These are phyloP conservation scores for Amesomyces nigricolor DNA, from an alignment of 2,329 filamentous ascomycete species.

Conservation along the genomic window DNA sequence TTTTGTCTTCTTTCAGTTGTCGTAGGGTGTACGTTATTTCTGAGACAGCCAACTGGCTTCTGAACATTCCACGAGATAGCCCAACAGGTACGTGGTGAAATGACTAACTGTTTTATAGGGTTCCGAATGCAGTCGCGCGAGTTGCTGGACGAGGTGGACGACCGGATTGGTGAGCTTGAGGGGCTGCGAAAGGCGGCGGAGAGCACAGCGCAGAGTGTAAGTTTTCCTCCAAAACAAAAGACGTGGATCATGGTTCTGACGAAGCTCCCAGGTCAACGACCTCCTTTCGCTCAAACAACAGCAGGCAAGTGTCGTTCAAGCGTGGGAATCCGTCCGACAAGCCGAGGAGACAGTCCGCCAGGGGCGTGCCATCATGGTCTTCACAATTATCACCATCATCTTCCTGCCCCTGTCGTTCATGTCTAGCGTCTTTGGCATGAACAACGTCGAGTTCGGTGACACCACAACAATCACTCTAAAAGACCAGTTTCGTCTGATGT, in stretches of 20 bases:
- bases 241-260: not conserved
- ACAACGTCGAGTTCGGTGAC: slow-evolving; percentile 21
- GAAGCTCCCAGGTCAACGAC: slow-evolving; percentile 19
- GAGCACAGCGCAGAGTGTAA: slow-evolving; percentile 32
- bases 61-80: too few species aligned
- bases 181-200: slow-evolving; percentile 30
- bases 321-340: slow-evolving; percentile 27
- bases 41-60: too few species aligned
- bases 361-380: slow-evolving; percentile 31
- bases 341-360: slow-evolving; percentile 29
- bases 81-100: too few species aligned
- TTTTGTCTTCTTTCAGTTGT: too few species aligned
- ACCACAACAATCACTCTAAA: slow-evolving; percentile 15
- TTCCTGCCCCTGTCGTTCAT: slow-evolving; percentile 32
- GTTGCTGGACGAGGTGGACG: slow-evolving; percentile 23
- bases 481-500: slow-evolving; percentile 21
- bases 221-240: slow-evolving; percentile 1
- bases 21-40: too few species aligned
- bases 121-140: slow-evolving; percentile 23
- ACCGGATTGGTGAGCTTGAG: slow-evolving; percentile 33
- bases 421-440: slow-evolving; percentile 31
- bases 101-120: not conserved
- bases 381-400: slow-evolving; percentile 32
- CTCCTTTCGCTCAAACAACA: slow-evolving; percentile 31
- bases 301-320: slow-evolving; percentile 31